Evolutionary conservation across 208 protist genomes (phyloP).

Genomic region (Entamoeba moshkovskii): DNA sequence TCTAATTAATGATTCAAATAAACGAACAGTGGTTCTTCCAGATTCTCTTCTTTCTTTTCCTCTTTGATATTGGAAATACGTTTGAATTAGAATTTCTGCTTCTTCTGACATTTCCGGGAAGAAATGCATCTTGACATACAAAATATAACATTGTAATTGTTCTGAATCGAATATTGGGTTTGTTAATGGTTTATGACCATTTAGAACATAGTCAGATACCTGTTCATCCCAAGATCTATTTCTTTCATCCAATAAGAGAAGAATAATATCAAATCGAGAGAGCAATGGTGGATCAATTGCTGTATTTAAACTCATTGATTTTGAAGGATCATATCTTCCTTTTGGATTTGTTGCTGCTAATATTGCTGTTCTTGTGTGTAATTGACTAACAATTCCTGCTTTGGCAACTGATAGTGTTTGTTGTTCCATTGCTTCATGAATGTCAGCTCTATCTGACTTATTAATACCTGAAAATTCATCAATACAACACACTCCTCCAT

Average conservation of each 20-base stretch:
- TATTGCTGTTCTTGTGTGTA: constrained; percentile 88
- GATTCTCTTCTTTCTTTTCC: neutral
- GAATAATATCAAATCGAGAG: constrained; percentile 76
- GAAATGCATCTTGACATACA: neutral
- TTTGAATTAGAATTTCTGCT: neutral
- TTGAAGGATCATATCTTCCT: constrained; percentile 51
- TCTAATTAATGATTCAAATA: neutral
- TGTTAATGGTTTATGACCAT: neutral
- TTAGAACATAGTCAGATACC: neutral
- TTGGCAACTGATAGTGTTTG: constrained; percentile 98
- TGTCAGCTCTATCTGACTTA: constrained; percentile 84
- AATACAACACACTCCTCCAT: constrained; percentile 98
- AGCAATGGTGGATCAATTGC: constrained; percentile 71
- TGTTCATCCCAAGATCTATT: constrained; percentile 5
- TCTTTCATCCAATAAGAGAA: constrained; percentile 57
- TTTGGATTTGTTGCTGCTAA: constrained; percentile 92
- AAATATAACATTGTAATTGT: neutral
- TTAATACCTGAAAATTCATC: constrained; percentile 99
- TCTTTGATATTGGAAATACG: neutral
- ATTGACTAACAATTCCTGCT: constrained; percentile 75
- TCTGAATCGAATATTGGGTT: neutral
- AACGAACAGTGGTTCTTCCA: neutral
- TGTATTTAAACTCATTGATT: constrained; percentile 46
- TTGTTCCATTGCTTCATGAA: constrained; percentile 99
- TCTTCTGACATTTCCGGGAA: neutral